Evolutionary conservation across 1,284 basidiomycete genomes (phyloP), one percentile per base, ranked within the genome.

Genomic region (Ustilago sp.): DNA sequence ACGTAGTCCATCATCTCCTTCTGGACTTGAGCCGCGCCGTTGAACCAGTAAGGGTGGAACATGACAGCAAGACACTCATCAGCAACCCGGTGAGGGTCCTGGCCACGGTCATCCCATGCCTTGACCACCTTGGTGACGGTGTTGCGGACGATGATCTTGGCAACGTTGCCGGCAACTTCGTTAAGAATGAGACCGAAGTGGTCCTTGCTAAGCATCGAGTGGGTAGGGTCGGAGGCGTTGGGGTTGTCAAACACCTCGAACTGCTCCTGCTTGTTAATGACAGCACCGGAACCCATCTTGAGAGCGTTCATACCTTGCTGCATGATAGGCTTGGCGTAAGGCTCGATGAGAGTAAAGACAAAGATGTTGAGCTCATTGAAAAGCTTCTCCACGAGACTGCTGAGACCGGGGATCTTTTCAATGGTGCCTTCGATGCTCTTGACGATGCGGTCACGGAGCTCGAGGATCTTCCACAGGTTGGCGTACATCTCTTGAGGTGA

Each of bases 341-440:
- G 86, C 67, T 87, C 87, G 47, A 87, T 74, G 15, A 85, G 81
- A 9, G 82, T 82, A 43, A 86, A 86, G 23, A 83, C 64, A 50
- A 79, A 77, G 62, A 63, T 53, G 52, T 39, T 80, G 19, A 72
- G 43, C 58, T 91, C 90, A 80, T 94, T 93, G 82, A 89, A 90
- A 59, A 97, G 88, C 87, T 93, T 95, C 78, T 95, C 93, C 54
- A 95, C 90, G 59, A 96, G 86, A 0, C 91, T 53, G 41, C 67
- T 79, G n/a, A 90, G 86, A 15, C 89, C 89, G 0, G 89, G 89
- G 54, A 93, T 89, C 74, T 79, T 80, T 38, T 83, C 93, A 71
- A 97, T 94, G 0, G 92, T 95, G 78, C 89, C 90, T 83, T 92
- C 91, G 63, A 98, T 94, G 85, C 91, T 92, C 89, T 95, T 96